Evolutionary conservation across 73 alveolate species (phyloP).

Genomic region (Tetrahymena thermophila): DNA sequence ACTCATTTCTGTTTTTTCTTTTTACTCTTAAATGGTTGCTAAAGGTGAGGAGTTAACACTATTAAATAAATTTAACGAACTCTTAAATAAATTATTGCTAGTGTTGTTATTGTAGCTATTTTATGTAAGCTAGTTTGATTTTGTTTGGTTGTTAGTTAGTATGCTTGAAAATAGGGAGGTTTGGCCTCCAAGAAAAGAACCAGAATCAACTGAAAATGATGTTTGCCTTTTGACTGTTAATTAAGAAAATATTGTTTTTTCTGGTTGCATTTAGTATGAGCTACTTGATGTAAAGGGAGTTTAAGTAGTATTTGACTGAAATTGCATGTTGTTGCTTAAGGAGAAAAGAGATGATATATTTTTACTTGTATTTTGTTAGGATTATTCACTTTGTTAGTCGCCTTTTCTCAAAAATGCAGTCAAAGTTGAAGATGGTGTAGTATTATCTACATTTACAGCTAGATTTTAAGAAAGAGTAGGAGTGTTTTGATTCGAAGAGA

Average conservation of each 20-base stretch:
- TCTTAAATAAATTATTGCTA: not conserved
- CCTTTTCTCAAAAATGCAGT: not conserved
- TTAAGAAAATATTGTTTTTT: not conserved
- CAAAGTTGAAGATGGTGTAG: not conserved
- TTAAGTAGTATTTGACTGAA: not conserved
- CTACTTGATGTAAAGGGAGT: not conserved
- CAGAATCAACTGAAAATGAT: not conserved
- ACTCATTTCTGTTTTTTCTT: not conserved
- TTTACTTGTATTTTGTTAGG: not conserved
- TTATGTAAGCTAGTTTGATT: not conserved
- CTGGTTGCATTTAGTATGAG: not conserved
- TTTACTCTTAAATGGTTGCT: not conserved
- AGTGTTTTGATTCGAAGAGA: not conserved
- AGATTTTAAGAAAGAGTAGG: not conserved
- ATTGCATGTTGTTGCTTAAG: not conserved
- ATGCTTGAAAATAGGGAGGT: not conserved
- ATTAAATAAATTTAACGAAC: not conserved
- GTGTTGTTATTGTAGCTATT: not conserved
- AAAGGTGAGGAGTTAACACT: not conserved
- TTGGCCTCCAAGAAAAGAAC: not conserved
- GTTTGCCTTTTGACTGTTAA: not conserved
- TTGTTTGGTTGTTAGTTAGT: not conserved
- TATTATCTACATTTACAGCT: not conserved
- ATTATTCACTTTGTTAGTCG: not conserved
- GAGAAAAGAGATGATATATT: not conserved